A percentile compares a stretch with the other conserved stretches of the same genome.
Conservation (phyloP, 345 rosid species). For the Arabis alpina region DNA sequence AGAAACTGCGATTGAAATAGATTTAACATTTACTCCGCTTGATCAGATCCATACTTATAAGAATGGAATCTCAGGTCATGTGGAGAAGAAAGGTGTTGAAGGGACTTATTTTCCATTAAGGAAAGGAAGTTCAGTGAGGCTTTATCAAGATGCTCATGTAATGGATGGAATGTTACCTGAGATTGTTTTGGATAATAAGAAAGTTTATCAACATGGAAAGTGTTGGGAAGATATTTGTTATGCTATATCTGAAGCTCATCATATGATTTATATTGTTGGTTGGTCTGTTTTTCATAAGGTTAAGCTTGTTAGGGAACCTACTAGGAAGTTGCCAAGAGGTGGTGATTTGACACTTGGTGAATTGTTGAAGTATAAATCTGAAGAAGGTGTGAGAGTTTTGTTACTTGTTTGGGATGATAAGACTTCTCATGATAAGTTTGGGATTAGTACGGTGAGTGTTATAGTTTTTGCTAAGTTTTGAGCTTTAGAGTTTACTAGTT, state of each 20-base stretch:
- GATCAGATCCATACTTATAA: slow-evolving; percentile 58
- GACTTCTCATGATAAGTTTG: slow-evolving; percentile 76
- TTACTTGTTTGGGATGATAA: slow-evolving; percentile 92
- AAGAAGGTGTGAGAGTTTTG: slow-evolving; percentile 93
- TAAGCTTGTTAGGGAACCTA: slow-evolving; percentile 77
- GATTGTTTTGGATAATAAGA: slow-evolving; percentile 54
- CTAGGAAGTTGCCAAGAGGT: slow-evolving; percentile 63
- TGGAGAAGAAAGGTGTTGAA: slow-evolving; percentile 61
- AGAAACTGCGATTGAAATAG: slow-evolving; percentile 54
- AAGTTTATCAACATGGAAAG: slow-evolving; percentile 50
- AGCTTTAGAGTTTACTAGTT: slow-evolving; percentile 2
- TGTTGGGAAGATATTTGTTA: slow-evolving; percentile 98
- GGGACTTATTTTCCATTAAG: slow-evolving; percentile 80
- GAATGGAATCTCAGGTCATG: slow-evolving; percentile 68
- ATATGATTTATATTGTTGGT: slow-evolving; percentile 83
- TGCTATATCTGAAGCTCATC: slow-evolving; percentile 92
- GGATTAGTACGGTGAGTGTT: slow-evolving; percentile 61
- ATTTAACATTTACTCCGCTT: slow-evolving; percentile 68
- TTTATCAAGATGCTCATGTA: slow-evolving; percentile 94
- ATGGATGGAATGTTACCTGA: slow-evolving; percentile 50
- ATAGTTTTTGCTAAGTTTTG: background rate
- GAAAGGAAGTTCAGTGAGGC: slow-evolving; percentile 63
- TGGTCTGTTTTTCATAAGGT: slow-evolving; percentile 92
- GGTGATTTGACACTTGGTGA: slow-evolving; percentile 88
- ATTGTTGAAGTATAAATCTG: slow-evolving; percentile 85